Base-by-base conservation (phyloP, 1,284 basidiomycete species). In the Entoloma clypeatum region DNA sequence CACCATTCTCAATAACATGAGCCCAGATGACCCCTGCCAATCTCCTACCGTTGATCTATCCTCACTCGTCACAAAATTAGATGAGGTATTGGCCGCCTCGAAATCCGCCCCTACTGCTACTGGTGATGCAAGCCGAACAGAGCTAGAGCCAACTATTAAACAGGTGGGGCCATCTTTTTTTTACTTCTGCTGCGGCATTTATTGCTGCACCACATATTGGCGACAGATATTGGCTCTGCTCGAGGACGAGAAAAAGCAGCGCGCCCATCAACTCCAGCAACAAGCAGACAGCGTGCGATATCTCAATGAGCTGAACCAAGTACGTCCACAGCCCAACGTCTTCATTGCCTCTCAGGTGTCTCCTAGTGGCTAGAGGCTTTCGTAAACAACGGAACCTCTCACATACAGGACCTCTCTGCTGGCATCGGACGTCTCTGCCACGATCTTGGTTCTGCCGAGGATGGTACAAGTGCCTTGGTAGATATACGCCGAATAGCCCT, bases 281-380 rank as follows among this genome's bases (percentile, higher is more conserved):
- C 84, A 86, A 53, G 68, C 71, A 4, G 84, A 87, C 47, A 84
- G 74, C 46, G 75, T 81, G 43, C 74, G 83, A 14, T 87, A 87
- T 56, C 70, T 87, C 17, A 81, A 82, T 47, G 83, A 87, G 55
- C 68, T 87, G 24, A 87, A 86, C 52, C 65, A 68, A 37, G 84
- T 81, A 50, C 47, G 72, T 35, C 13, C 16, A 16, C 23, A 41
- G 6, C 24, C 9, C 26, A 9, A 10, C n/a, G n/a, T n/a, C n/a
- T n/a, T n/a, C n/a, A n/a, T n/a, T n/a, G n/a, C n/a, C n/a, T n/a
- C n/a, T n/a, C n/a, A n/a, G n/a, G n/a, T n/a, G n/a, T n/a, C n/a
- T 26, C 23, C 16, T 33, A 87, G 84, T 92, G 89, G 89, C 71
- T 92, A 21, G 87, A 90, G 51, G 68, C 79, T 3, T 90, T 91